Evolutionary conservation across 164 flowering plant genomes (phyloP).

Genomic region (Santalum album): DNA sequence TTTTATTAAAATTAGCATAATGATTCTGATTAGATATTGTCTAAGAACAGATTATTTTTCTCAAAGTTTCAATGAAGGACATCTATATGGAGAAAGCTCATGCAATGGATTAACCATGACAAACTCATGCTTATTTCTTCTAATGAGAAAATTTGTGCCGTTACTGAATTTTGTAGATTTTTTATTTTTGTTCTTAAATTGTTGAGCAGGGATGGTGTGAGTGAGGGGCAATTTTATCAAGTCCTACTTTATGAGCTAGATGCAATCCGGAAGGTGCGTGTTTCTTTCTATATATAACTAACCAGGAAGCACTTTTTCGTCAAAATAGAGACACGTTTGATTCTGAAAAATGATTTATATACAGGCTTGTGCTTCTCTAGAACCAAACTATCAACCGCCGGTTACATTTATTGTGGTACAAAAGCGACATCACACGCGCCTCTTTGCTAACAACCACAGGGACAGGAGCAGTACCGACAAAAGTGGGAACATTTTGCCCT

Average conservation of each 20-base stretch:
- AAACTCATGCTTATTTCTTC: too few species aligned
- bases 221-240: conserved; percentile 91
- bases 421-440: conserved; percentile 84
- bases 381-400: conserved; percentile 79
- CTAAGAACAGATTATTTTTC: too few species aligned
- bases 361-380: conserved; percentile 92
- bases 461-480: conserved; percentile 63
- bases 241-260: conserved; percentile 73
- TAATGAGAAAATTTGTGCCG: too few species aligned
- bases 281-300: background rate
- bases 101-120: too few species aligned
- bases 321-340: background rate
- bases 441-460: conserved; percentile 69
- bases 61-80: too few species aligned
- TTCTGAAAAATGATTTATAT: background rate
- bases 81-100: too few species aligned
- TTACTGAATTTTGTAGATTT: too few species aligned
- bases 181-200: background rate
- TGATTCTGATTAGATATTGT: too few species aligned
- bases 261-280: conserved; percentile 74
- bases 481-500: conserved; percentile 82
- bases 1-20: too few species aligned
- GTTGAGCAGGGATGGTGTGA: conserved; percentile 80
- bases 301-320: background rate
- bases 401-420: conserved; percentile 89